Percentiles rank a stretch among this genome's conserved stretches.
Evolutionary conservation across 306 rosid species (phyloP).

Genomic region (Inga oerstediana): DNA sequence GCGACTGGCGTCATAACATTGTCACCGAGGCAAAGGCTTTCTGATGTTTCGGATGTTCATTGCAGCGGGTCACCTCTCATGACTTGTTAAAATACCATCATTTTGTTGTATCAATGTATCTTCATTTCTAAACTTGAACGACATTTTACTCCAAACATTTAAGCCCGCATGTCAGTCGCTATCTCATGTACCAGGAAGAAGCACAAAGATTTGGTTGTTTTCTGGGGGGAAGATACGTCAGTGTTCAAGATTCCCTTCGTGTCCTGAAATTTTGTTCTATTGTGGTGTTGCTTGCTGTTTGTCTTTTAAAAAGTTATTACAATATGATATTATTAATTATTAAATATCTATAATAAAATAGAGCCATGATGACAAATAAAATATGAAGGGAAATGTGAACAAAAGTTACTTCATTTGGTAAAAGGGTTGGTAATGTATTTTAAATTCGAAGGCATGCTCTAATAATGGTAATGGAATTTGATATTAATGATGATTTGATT

Average conservation of each 20-base stretch:
- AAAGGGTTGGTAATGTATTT: no score
- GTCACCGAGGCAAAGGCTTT: constrained; percentile 85
- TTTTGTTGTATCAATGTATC: neutral
- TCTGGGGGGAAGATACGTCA: neutral
- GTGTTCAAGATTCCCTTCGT: neutral
- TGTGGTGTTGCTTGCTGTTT: neutral
- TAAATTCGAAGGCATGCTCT: neutral
- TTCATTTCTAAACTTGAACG: neutral
- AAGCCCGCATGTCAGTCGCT: constrained; percentile 5
- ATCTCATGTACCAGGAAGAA: neutral
- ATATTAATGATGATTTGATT: neutral
- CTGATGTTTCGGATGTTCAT: constrained; percentile 85
- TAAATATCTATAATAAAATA: no score
- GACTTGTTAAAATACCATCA: constrained; percentile 48
- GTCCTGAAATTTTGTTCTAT: neutral
- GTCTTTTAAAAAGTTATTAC: neutral
- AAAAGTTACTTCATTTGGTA: no score
- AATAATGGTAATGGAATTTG: neutral
- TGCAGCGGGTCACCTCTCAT: constrained; percentile 92
- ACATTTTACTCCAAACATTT: neutral
- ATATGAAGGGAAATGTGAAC: no score
- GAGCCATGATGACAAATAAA: no score
- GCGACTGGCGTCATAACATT: constrained; percentile 55
- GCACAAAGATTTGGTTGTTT: neutral
- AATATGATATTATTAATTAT: no score